Base-by-base conservation (phyloP, 768 basidiomycete genomes). In the Xerocomellus chrysenteron region DNA sequence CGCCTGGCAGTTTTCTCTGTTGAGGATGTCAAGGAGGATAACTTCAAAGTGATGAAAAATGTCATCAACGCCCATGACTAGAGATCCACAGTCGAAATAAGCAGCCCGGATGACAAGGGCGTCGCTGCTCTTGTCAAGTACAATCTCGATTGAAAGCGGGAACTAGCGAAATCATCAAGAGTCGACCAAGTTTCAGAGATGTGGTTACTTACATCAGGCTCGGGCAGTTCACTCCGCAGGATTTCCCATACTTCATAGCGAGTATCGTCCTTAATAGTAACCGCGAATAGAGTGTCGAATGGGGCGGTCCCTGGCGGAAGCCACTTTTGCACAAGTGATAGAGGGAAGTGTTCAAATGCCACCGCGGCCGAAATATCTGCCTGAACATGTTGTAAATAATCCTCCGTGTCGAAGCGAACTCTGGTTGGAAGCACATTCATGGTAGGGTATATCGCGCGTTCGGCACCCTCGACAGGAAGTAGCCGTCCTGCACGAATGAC, bases 251-350 rank as follows among this genome's bases (percentile, higher is more conserved):
- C 24, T 4, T 56, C 45, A 54, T 58, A 64, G 14, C 32, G 46
- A n/a, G 44, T 59, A 11, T 58, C 53, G 28, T 73, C 66, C 52
- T 67, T 62, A 43, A 61, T n/a, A 6, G 54, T 68, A 33, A 73
- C 63, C 1, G 69, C 72, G 47, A 73, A 74, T 36, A 74, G 42
- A 30, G 68, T 65, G 39, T 73, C 72, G 42, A 73, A 68, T 21
- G 73, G 56, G 10, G 55, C 46, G 8, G 48, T 55, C 12, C 59
- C 62, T 13, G 64, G 66, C 12, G 61, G 54, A 41, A 74, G 54
- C 72, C 69, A 74, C 28, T 62, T 63, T 52, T 74, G 71, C 17
- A 73, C 64, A 4, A 58, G 61, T 44, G 66, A 63, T n/a, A 73
- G 62, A 21, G 72, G 57, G 24, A 73, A 50, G 44, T 70, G 64